Percentiles rank a stretch among this genome's conserved stretches.
Conservation (phyloP, 1,139 yeast species). For the Spathaspora sp. region DNA sequence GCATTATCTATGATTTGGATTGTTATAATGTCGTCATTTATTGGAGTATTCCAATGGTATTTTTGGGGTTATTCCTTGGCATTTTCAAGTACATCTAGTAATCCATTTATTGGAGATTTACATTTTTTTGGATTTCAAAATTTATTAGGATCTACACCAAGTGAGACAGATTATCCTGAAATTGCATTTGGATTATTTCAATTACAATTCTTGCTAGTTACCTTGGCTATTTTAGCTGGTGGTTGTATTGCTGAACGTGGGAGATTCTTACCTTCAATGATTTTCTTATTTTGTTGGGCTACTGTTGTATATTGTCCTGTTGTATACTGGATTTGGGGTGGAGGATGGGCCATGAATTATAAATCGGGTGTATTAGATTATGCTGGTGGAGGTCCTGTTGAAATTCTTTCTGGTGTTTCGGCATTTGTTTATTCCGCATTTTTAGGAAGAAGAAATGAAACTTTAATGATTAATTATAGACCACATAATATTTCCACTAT, state of each 20-base stretch:
- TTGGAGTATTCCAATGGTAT: constrained; percentile 92
- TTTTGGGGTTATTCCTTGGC: constrained; percentile 97
- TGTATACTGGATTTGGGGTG: constrained; percentile 94
- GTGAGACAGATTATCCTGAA: constrained; percentile 64
- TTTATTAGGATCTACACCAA: constrained; percentile 52
- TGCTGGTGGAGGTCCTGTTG: constrained; percentile 98
- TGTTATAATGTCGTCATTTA: constrained; percentile 68
- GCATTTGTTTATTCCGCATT: constrained; percentile 85
- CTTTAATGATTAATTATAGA: constrained; percentile 81
- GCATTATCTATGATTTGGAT: constrained; percentile 90
- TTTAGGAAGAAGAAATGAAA: constrained; percentile 80
- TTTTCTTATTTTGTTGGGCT: constrained; percentile 84
- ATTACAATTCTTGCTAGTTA: constrained; percentile 88
- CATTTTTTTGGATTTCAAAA: constrained; percentile 78
- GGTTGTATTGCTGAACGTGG: constrained; percentile 93
- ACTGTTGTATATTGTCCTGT: constrained; percentile 92
- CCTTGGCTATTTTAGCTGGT: constrained; percentile 88
- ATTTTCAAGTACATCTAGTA: constrained; percentile 70
- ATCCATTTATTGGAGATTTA: constrained; percentile 84
- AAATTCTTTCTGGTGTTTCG: constrained; percentile 85
- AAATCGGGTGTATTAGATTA: constrained; percentile 91
- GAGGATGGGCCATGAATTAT: constrained; percentile 80
- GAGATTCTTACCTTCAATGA: constrained; percentile 77
- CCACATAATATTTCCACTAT: constrained; percentile 93
- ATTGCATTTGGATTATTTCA: constrained; percentile 84